Conservation (phyloP, 495 filamentous ascomycete species). For the Annulohypoxylon maeteangense region DNA sequence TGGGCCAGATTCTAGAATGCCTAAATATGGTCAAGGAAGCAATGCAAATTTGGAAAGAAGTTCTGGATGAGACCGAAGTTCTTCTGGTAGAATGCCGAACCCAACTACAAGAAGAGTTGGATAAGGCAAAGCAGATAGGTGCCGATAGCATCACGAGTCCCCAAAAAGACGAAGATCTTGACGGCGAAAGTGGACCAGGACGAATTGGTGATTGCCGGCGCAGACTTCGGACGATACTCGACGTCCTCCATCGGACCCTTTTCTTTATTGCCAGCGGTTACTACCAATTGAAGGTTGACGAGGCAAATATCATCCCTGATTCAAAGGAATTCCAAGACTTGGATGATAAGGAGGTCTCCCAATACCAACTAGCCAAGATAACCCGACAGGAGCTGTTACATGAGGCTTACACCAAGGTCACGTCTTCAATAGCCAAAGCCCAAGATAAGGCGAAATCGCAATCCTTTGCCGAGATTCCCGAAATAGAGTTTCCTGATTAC, state of each 20-base stretch:
- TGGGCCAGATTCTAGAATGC: conserved; percentile 81
- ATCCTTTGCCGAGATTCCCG: conserved; percentile 71
- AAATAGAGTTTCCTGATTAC: conserved; percentile 47
- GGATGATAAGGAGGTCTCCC: conserved; percentile 73
- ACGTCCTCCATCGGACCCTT: conserved; percentile 80
- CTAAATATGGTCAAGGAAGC: conserved; percentile 64
- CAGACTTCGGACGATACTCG: conserved; percentile 75
- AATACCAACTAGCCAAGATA: conserved; percentile 79
- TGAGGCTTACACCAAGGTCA: conserved; percentile 46
- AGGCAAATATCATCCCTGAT: conserved; percentile 67
- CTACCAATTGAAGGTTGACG: conserved; percentile 81
- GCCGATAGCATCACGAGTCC: conserved; percentile 51
- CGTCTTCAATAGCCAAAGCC: conserved; percentile 59
- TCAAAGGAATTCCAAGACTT: conserved; percentile 72
- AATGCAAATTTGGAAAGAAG: conserved; percentile 71
- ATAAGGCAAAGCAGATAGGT: conserved; percentile 50
- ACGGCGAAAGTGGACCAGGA: conserved; percentile 34
- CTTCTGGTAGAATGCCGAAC: conserved; percentile 73
- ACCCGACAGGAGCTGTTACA: conserved; percentile 80
- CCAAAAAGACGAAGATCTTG: conserved; percentile 49
- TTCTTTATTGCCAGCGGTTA: conserved; percentile 88
- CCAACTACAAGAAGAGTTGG: conserved; percentile 66
- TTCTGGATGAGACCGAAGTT: conserved; percentile 61
- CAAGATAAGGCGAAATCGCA: conserved; percentile 57
- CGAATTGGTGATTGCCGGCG: conserved; percentile 65